Base-by-base conservation (phyloP, 306 rosid species). In the Mucuna pruriens region DNA sequence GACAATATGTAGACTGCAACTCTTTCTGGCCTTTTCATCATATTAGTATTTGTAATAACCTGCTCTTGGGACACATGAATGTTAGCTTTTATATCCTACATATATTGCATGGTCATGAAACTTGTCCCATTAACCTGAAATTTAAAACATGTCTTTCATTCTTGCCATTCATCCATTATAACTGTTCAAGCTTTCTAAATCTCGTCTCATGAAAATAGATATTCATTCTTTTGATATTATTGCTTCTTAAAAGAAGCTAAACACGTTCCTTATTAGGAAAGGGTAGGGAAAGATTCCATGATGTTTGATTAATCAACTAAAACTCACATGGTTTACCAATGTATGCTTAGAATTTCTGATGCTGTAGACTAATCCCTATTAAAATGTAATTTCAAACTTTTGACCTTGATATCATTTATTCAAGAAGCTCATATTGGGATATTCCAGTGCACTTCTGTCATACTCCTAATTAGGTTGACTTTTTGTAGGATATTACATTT, bases 331-430 rank as follows among this genome's bases (percentile, higher is more conserved):
- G 57, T 48, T 71, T 45, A 8, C n/a, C 62, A 2, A 0, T 17
- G 15, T 10, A 29, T 49, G 63, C 10, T 48, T 49, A 19, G 22
- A 31, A 71, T 17, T 33, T n/a, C 26, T 48, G 45, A 71, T 29
- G 77, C 19, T 72, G 6, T 31, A 51, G 77, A 72, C 17, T 49
- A 65, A n/a, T 72, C 19, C 29, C 49, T 51, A 52, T n/a, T 51
- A 20, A 17, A 31, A 20, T 65, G 9, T 9, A 38, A 29, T 34
- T n/a, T 38, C 49, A 65, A 65, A 36, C 71, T 38, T 65, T 36
- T 65, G 15, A 19, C 46, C 29, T 65, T 65, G 31, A 38, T 65
- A 38, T 36, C 29, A 65, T 62, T 62, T 23, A 15, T 65, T 65
- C 48, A 38, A 65, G 48, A 36, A 60, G 33, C 71, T 64, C 26